A percentile compares a stretch with the other conserved stretches of the same genome.
These are phyloP conservation scores for Garcia nutans DNA, from an alignment of 345 rosid genomes.

Conservation along the genomic window DNA sequence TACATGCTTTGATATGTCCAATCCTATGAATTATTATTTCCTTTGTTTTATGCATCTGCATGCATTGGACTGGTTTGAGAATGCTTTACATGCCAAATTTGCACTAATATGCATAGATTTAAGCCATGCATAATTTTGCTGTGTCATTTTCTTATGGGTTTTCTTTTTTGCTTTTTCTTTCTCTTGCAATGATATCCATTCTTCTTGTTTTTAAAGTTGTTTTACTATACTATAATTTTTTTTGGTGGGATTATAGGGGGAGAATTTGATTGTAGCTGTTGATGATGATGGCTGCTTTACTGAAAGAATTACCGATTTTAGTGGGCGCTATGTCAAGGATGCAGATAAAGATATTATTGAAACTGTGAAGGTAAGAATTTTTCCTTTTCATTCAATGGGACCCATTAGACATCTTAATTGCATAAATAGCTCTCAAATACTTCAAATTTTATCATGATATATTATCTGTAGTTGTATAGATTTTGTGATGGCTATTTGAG, in stretches of 20 bases:
- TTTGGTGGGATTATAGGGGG: conserved; percentile 51
- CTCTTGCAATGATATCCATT: background rate
- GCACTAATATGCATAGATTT: background rate
- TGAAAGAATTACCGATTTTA: conserved; percentile 67
- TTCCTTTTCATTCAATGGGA: conserved; percentile 3
- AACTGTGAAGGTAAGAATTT: conserved; percentile 67
- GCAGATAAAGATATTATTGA: conserved; percentile 88
- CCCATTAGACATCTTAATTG: background rate
- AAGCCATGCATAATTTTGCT: background rate
- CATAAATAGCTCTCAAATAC: background rate
- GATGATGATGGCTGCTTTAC: conserved; percentile 94
- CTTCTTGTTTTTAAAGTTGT: background rate
- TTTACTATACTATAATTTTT: background rate
- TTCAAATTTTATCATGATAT: background rate
- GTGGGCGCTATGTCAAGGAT: conserved; percentile 80
- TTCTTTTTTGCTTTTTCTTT: background rate
- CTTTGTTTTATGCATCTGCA: background rate
- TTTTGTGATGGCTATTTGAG: background rate
- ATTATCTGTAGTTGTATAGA: background rate
- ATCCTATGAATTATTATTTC: background rate
- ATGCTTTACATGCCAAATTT: background rate
- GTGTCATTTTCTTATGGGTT: background rate
- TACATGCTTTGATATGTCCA: background rate
- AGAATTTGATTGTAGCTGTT: conserved; percentile 77
- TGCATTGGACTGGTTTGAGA: background rate